Conservation (phyloP, 345 rosid species). For the Hibiscus tridactylites region DNA sequence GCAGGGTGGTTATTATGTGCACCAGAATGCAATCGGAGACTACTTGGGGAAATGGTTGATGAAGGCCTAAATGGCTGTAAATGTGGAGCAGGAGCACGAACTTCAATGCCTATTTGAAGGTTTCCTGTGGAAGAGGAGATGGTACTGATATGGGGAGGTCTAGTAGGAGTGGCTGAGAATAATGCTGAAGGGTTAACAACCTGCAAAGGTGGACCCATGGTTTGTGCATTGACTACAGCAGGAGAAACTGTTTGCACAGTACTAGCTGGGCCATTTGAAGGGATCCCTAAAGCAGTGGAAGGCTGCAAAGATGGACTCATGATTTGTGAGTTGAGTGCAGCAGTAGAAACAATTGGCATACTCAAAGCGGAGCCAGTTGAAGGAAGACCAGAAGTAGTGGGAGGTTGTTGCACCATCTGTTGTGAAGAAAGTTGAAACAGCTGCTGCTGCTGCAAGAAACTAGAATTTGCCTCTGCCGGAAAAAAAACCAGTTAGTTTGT, state of each 20-base stretch:
- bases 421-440: neutral
- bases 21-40: conserved; percentile 10
- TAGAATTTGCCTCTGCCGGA: neutral
- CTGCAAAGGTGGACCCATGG: conserved; percentile 17
- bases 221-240: conserved; percentile 10
- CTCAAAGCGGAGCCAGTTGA: conserved; percentile 11
- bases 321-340: conserved; percentile 11
- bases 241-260: conserved; percentile 2
- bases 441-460: neutral
- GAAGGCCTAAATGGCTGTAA: conserved; percentile 37
- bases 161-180: conserved; percentile 13
- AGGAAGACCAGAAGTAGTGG: conserved; percentile 17
- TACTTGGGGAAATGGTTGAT: conserved; percentile 2
- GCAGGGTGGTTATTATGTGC: too few relatives aligned
- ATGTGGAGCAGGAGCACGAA: conserved; percentile 49
- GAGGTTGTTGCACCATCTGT: conserved; percentile 1
- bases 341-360: conserved; percentile 5
- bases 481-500: neutral
- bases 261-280: conserved; percentile 15
- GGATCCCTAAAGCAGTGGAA: conserved; percentile 14
- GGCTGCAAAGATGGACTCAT: conserved; percentile 2
- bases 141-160: conserved; percentile 28
- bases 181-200: conserved; percentile 10
- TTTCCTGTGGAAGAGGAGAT: conserved; percentile 21
- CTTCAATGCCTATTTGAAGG: conserved; percentile 25